Evolutionary conservation across 108 stramenopile genomes (phyloP).

Genomic region (Skeletonema potamos): DNA sequence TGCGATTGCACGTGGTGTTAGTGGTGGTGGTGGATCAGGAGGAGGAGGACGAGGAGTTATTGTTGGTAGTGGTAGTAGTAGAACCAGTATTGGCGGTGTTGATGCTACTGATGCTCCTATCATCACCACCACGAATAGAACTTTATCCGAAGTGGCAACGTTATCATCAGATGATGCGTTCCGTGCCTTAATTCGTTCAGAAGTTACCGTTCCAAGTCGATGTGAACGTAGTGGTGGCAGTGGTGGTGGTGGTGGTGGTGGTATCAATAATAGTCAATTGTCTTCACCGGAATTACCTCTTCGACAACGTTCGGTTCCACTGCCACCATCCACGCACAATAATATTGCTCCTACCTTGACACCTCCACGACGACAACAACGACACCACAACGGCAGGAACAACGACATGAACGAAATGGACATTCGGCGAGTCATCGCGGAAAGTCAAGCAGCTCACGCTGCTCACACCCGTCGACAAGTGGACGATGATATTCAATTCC

Average conservation of each 20-base stretch:
- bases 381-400: background rate
- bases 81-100: background rate
- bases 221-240: background rate
- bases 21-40: background rate
- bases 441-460: slow-evolving; percentile 9
- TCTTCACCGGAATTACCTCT: too few relatives aligned
- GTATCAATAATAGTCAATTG: too few relatives aligned
- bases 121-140: background rate
- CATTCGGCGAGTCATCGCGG: slow-evolving; percentile 2
- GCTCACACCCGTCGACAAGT: slow-evolving; percentile 18
- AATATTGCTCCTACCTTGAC: background rate
- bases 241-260: background rate
- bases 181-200: background rate
- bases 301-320: background rate
- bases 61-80: background rate
- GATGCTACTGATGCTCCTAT: background rate
- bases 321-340: background rate
- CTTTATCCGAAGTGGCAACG: background rate
- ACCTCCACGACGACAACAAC: background rate
- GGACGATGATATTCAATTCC: slow-evolving; percentile 16
- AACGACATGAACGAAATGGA: background rate
- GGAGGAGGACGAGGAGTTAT: background rate
- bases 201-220: background rate
- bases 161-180: background rate
- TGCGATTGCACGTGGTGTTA: background rate